Evolutionary conservation across 2,329 filamentous ascomycete genomes (phyloP), one percentile per base, ranked within the genome.

Genomic region (Oidium heveae): DNA sequence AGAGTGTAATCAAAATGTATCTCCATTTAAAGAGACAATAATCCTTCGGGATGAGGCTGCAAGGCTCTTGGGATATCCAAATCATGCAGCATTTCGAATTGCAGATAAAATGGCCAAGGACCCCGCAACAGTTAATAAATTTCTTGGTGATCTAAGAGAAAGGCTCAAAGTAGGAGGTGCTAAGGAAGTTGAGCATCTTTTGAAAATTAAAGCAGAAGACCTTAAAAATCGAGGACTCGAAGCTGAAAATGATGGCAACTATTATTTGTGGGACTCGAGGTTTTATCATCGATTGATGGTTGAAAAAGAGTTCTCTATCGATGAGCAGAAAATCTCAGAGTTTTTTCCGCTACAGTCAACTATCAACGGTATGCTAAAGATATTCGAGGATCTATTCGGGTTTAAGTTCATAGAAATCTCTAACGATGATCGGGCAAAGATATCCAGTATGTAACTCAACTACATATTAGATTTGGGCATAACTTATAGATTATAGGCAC

Each of bases 61-160:
- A 13, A 76, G 82, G 53, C 72, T 89, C 51, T 72, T 89, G 1
- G 84, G 84, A 13, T 91, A 87, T 66, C 73, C 77, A 6, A 79
- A 86, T 63, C 83, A 89, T 64, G 85, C 85, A 18, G 75, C 79
- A 51, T 80, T 87, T 66, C 72, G 76, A 50, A 81, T 91, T 41
- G 83, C 87, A 63, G 79, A 85, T 62, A 89, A 87, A 74, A 91
- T 91, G 85, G 84, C 84, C 50, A 87, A 88, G 72, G 79, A 74
- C 1, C 74, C 82, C 1, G 73, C 77, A 63, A 82, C 76, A 0
- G 84, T 91, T 12, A 74, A 82, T 58, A 74, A 78, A 54, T 89
- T 91, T 66, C 69, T 91, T 8, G 73, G 71, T 5, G 83, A 88
- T 63, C 70, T 91, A 57, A 76, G 80, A 56, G 71, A 68, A 28